A percentile compares a stretch with the other conserved stretches of the same genome.
Conservation (phyloP, 257 asterid species). For the Nicotiana noctiflora region DNA sequence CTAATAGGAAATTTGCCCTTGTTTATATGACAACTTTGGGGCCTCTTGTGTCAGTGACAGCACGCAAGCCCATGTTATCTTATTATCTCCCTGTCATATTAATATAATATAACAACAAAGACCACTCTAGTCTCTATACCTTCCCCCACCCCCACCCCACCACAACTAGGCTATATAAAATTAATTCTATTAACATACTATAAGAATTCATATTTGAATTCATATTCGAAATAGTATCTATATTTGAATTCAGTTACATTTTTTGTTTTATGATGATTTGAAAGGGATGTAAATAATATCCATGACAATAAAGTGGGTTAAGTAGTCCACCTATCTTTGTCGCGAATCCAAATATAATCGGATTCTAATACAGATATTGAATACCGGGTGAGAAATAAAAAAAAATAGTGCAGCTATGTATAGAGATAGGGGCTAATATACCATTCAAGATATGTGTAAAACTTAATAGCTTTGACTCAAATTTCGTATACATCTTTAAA, state of each 20-base stretch:
- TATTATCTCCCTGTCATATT: not conserved
- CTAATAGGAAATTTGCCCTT: not conserved
- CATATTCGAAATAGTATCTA: not conserved
- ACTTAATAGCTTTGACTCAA: no score
- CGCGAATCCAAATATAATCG: no score
- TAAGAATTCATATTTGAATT: not conserved
- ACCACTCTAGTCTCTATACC: not conserved
- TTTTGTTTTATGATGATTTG: not conserved
- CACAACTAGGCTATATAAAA: not conserved
- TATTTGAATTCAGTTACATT: not conserved
- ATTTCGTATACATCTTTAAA: no score
- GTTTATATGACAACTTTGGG: not conserved
- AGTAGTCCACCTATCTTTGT: not conserved
- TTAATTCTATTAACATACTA: not conserved
- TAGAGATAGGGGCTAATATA: not conserved
- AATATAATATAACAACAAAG: not conserved
- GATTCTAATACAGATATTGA: no score
- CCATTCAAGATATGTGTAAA: no score
- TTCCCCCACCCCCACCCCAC: not conserved
- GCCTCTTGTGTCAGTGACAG: not conserved
- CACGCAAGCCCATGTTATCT: slow-evolving; percentile 3
- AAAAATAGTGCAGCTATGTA: not conserved
- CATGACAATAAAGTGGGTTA: not conserved
- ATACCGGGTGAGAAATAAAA: no score
- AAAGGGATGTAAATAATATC: not conserved